Conservation (phyloP, 2,329 filamentous ascomycete genomes). For the Exophiala alcalophila region DNA sequence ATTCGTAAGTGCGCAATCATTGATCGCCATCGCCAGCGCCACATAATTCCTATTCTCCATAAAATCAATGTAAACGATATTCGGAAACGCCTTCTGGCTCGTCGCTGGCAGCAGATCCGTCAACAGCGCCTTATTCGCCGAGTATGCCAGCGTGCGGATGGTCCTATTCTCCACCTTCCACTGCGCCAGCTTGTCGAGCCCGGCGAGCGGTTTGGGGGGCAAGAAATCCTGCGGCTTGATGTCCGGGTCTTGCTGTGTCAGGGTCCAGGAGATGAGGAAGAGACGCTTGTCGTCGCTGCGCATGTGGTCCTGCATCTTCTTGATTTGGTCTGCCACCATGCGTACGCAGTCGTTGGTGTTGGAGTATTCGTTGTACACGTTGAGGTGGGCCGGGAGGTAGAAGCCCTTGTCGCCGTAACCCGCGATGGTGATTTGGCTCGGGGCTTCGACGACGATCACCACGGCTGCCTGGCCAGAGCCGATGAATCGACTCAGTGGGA, state of each 20-base stretch:
- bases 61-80: slow-evolving; percentile 24
- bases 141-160: slow-evolving; percentile 13
- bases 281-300: slow-evolving; percentile 8
- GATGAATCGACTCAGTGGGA: slow-evolving; percentile 39
- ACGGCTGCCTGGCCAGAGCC: slow-evolving; percentile 35
- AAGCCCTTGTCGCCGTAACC: slow-evolving; percentile 36
- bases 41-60: slow-evolving; percentile 14
- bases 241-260: not conserved
- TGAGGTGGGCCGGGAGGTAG: slow-evolving; percentile 36
- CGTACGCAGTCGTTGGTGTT: slow-evolving; percentile 34
- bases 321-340: slow-evolving; percentile 39
- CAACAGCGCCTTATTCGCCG: slow-evolving; percentile 11
- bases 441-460: slow-evolving; percentile 37
- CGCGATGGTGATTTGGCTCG: slow-evolving; percentile 32
- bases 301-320: slow-evolving; percentile 33
- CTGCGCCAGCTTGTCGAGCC: slow-evolving; percentile 7
- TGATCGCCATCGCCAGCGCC: slow-evolving; percentile 22
- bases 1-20: slow-evolving; percentile 1
- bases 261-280: slow-evolving; percentile 24
- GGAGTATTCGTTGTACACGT: slow-evolving; percentile 34
- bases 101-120: slow-evolving; percentile 11
- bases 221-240: not conserved
- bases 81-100: slow-evolving; percentile 15
- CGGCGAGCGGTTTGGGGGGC: not conserved
- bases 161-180: slow-evolving; percentile 15